Percentiles rank a stretch among this genome's conserved stretches.
These are phyloP conservation scores for Tetradesmus lagerheimii DNA, from an alignment of 139 green algal genomes.

Conservation along the genomic window DNA sequence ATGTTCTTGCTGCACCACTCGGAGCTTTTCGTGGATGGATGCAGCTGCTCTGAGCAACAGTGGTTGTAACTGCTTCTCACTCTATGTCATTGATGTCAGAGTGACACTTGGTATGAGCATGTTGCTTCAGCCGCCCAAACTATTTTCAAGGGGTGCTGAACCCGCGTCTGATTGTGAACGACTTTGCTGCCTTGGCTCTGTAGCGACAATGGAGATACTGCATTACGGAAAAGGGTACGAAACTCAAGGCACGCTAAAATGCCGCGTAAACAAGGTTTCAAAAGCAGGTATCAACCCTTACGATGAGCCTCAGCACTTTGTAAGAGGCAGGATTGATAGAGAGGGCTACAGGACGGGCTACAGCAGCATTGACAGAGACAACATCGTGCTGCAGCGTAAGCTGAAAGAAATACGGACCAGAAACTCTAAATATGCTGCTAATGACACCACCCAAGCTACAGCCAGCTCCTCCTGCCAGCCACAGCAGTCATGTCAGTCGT, in stretches of 20 bases:
- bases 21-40: too few relatives aligned
- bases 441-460: background rate
- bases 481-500: background rate
- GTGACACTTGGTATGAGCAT: too few relatives aligned
- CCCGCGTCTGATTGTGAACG: too few relatives aligned
- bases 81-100: too few relatives aligned
- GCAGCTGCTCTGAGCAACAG: too few relatives aligned
- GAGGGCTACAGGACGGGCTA: background rate
- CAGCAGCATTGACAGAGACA: conserved; percentile 31
- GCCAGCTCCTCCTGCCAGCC: background rate
- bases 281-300: background rate
- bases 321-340: background rate
- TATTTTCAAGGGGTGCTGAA: too few relatives aligned
- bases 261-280: background rate
- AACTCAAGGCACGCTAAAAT: background rate
- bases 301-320: background rate
- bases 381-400: background rate
- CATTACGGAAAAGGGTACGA: background rate
- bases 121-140: too few relatives aligned
- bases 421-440: background rate
- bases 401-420: background rate
- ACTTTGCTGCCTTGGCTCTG: background rate
- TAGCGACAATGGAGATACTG: background rate
- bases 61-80: too few relatives aligned
- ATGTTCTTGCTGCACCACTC: background rate